A percentile compares a stretch with the other conserved stretches of the same genome.
phyloP scores from a whole-genome alignment of 306 rosid genomes.

The Fragaria nilgerrensis region DNA sequence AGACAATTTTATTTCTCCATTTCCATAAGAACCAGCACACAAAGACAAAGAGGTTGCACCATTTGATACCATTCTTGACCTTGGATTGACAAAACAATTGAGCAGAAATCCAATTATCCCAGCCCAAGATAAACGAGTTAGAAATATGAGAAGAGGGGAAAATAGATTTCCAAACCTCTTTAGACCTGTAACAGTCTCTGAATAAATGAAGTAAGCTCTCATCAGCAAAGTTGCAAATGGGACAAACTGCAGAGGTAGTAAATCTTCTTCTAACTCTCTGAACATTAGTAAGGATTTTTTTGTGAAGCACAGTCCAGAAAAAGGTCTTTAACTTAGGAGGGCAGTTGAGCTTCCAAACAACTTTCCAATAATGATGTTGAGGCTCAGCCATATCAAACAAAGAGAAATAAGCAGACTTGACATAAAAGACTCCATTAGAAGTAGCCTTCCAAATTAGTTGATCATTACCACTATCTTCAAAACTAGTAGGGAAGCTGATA shows the following conservation, averaged over 20 bases:
- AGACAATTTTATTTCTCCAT: too few relatives aligned
- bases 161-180: too few relatives aligned
- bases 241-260: not conserved
- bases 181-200: not conserved
- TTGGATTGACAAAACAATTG: too few relatives aligned
- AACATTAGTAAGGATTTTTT: not conserved
- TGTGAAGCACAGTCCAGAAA: not conserved
- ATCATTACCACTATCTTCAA: not conserved
- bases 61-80: too few relatives aligned
- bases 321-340: not conserved
- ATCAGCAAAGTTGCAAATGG: not conserved
- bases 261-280: not conserved
- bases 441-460: not conserved
- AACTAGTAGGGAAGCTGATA: not conserved
- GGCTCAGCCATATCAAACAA: too few relatives aligned
- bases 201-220: not conserved
- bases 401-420: not conserved
- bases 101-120: too few relatives aligned
- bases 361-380: not conserved
- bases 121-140: too few relatives aligned
- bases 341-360: not conserved
- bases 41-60: too few relatives aligned
- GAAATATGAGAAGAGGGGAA: too few relatives aligned
- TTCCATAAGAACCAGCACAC: too few relatives aligned
- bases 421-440: not conserved